Percentiles rank a stretch among this genome's conserved stretches.
Conservation (phyloP, 805 yeast genomes). For the Cyberlindnera veronae region DNA sequence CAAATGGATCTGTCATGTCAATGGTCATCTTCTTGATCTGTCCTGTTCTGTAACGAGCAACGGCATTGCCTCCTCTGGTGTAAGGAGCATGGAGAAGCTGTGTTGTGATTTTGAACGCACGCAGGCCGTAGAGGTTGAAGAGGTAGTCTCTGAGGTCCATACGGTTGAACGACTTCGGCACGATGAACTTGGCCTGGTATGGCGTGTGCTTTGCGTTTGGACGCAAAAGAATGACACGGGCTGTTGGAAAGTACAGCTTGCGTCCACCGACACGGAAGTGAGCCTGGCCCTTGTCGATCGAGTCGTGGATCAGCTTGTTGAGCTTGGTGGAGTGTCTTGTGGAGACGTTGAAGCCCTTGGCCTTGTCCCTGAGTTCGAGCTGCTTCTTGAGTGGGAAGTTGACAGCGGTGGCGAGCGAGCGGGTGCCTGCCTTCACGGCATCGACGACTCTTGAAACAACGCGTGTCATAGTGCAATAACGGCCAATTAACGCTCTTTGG, state of each 20-base stretch:
- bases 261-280: constrained; percentile 82
- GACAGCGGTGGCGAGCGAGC: constrained; percentile 31
- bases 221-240: constrained; percentile 72
- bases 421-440: constrained; percentile 17
- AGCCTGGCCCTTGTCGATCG: constrained; percentile 60
- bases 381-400: constrained; percentile 16
- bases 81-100: constrained; percentile 75
- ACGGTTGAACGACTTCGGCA: constrained; percentile 90
- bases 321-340: constrained; percentile 26
- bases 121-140: constrained; percentile 82
- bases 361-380: constrained; percentile 13
- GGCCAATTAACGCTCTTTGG: neutral
- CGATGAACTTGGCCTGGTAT: constrained; percentile 92
- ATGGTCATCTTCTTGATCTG: constrained; percentile 95
- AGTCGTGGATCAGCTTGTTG: constrained; percentile 33
- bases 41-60: constrained; percentile 70
- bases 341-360: constrained; percentile 20
- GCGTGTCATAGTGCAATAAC: constrained; percentile 25
- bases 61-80: constrained; percentile 52
- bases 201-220: constrained; percentile 98
- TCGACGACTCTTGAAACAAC: constrained; percentile 15
- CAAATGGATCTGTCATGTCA: constrained; percentile 91
- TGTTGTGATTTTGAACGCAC: constrained; percentile 86
- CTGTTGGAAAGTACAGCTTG: constrained; percentile 80
- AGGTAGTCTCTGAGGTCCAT: constrained; percentile 92